Base-by-base conservation (phyloP, 305 asterid genomes). In the Plantago coronopus region DNA sequence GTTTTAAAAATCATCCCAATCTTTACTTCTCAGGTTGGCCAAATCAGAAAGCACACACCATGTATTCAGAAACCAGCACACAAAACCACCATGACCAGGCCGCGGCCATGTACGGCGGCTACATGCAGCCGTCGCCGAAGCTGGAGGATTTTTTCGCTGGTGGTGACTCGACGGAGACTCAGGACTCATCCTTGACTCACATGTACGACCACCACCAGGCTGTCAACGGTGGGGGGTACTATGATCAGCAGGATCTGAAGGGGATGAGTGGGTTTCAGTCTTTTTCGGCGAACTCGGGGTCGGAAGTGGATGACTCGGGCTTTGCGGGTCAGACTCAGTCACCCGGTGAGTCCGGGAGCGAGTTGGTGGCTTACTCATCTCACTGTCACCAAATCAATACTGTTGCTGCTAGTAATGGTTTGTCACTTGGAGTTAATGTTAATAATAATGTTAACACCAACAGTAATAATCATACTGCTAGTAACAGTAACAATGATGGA, bases 261-360 rank as follows among this genome's bases (percentile, higher is more conserved):
- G 64, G 54, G 16, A 54, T 84, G 0, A 54, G 83, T 62, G 91
- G 80, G 59, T 86, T 84, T 51, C 95, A 77, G 48, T 83, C 89
- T 6, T 83, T 80, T 17, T 83, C 94, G 0, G 81, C 87, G 0
- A 86, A 86, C 82, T 83, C 96, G 71, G 89, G 88, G 11, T 91
- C 98, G 1, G 96, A 91, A 54, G 93, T 86, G 14, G 95, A 87
- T 37, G 99, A 87, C 75, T 76, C 97, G 69, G 83, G 83, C 17
- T 78, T 86, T 17, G 85, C 51, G n/a, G 94, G 78, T 6, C 85
- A 77, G 68, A 78, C 86, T 65, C 97, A 74, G 66, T 81, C 85
- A 0, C 81, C 85, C 16, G 80, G 57, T 4, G 95, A 89, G 81
- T 84, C 93, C 0, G 81, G 82, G 5, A 74, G 67, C 77, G 89